Percentiles rank a stretch among this genome's conserved stretches.
Conservation (phyloP, 2,329 filamentous ascomycete species). For the Sordariomycetes sp. region DNA sequence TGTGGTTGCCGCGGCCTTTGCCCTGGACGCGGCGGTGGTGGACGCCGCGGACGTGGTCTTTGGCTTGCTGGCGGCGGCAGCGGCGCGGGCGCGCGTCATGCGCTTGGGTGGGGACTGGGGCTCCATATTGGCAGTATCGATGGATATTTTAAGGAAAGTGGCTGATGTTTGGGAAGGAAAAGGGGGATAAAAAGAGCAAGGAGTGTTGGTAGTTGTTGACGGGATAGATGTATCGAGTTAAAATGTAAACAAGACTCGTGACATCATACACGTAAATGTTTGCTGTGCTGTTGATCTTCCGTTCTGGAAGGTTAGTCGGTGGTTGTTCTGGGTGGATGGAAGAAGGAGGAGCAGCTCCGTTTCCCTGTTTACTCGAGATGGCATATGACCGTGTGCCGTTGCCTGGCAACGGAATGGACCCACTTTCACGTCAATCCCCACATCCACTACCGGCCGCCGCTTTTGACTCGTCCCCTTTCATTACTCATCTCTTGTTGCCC, state of each 20-base stretch:
- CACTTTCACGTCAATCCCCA: neutral
- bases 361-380: constrained; percentile 3
- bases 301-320: neutral
- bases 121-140: constrained; percentile 27
- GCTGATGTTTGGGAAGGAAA: neutral
- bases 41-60: constrained; percentile 13
- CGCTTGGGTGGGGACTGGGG: constrained; percentile 42
- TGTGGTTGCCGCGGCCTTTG: constrained; percentile 29
- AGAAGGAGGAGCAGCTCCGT: neutral
- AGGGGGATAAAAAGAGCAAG: neutral
- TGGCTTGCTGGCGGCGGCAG: constrained; percentile 23
- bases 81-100: constrained; percentile 37
- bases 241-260: neutral
- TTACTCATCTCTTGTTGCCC: neutral
- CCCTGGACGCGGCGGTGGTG: constrained; percentile 33
- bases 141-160: constrained; percentile 1
- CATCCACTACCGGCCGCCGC: neutral
- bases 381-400: neutral
- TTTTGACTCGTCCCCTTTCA: neutral
- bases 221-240: neutral
- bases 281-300: neutral
- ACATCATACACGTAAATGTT: neutral
- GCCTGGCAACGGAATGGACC: constrained; percentile 3
- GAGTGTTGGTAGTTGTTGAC: neutral
- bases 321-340: neutral